Base-by-base conservation (phyloP, 225 moss, liverwort and hornwort genomes). In the Neckera pumila region DNA sequence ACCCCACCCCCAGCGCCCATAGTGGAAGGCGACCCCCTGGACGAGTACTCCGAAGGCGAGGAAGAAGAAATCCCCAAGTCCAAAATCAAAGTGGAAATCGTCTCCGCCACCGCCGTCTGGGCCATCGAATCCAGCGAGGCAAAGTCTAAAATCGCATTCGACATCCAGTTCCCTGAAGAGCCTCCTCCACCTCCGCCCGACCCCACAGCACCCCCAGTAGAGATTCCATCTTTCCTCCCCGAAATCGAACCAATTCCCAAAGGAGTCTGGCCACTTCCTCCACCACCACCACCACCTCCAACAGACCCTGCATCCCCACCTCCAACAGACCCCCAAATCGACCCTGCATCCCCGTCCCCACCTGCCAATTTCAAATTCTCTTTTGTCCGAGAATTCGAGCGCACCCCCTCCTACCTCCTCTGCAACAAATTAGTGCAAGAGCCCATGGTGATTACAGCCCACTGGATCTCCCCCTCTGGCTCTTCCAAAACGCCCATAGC, bases 381-480 rank as follows among this genome's bases (percentile, higher is more conserved):
- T 6, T 91, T 92, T 21, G 53, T 87, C 13, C 89, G 90, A 36
- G 94, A 95, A 75, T 96, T 93, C 59, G 92, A 93, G n/a, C 51
- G 94, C 36, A 86, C 64, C 9, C 95, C 90, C 16, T 95, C 96
- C 14, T 98, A 98, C 82, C 69, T 77, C 72, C 86, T 98, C 14
- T 96, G 94, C 92, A 93, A 96, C 67, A 94, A 57, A 56, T 62
- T 98, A 0, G 80, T 98, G 13, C 92, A 93, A 63, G 94, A 96
- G 47, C 90, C 90, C 4, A 87, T 98, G 92, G n/a, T 89, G 42
- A 67, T 96, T 45, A 96, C 83, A 5, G 86, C 89, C 38, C 80
- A 95, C 79, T 98, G 96, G 98, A 95, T 94, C 17, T 98, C 96
- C 5, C 94, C 98, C 17, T 92, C 91, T 3, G 95, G 96, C 15